Conservation (phyloP, 345 rosid species). For the Theobroma cacao region DNA sequence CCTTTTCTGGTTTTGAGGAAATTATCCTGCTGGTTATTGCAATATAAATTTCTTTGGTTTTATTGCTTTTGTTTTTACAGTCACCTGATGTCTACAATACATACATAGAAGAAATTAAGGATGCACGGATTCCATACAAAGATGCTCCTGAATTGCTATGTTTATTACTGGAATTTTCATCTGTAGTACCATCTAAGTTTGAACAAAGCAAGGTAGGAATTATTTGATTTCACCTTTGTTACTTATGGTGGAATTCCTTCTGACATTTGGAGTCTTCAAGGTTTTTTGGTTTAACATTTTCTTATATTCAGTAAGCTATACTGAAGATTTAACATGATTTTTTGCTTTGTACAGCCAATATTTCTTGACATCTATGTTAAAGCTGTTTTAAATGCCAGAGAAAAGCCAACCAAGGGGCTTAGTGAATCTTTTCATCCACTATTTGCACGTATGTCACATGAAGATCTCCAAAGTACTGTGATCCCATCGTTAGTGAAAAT, state of each 20-base stretch:
- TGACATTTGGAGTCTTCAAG: background rate
- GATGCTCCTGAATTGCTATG: slow-evolving; percentile 68
- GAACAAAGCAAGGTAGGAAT: slow-evolving; percentile 63
- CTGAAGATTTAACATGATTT: slow-evolving; percentile 4
- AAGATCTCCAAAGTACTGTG: slow-evolving; percentile 72
- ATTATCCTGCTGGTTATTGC: slow-evolving; percentile 3
- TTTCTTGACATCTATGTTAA: slow-evolving; percentile 78
- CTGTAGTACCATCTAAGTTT: slow-evolving; percentile 44
- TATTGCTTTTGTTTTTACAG: slow-evolving; percentile 41
- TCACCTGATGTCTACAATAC: slow-evolving; percentile 56
- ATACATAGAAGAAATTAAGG: slow-evolving; percentile 60
- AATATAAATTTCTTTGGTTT: slow-evolving; percentile 10
- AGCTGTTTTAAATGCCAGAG: slow-evolving; percentile 77
- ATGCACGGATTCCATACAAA: slow-evolving; percentile 64
- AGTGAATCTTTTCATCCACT: slow-evolving; percentile 68
- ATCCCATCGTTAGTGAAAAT: slow-evolving; percentile 85
- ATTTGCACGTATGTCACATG: slow-evolving; percentile 56
- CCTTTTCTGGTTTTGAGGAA: slow-evolving; percentile 3
- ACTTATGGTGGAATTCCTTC: background rate
- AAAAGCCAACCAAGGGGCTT: slow-evolving; percentile 57
- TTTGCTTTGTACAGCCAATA: slow-evolving; percentile 51
- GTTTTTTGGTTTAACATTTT: slow-evolving; percentile 8
- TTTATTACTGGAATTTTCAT: slow-evolving; percentile 70
- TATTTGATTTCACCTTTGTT: background rate
- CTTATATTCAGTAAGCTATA: background rate